Evolutionary conservation across 306 rosid genomes (phyloP).

Genomic region (Lathyrus sativus): DNA sequence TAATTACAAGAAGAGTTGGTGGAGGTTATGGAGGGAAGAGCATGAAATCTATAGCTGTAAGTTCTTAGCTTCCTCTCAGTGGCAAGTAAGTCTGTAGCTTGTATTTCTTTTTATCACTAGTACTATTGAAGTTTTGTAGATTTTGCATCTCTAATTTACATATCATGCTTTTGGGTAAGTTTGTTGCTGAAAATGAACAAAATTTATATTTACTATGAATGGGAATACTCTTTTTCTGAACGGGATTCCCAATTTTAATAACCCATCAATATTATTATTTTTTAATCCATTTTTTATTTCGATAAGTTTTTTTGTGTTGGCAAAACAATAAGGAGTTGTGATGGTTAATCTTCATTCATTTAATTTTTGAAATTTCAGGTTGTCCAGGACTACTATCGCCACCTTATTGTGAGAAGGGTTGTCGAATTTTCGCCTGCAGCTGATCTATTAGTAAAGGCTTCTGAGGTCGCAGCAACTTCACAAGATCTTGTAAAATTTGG

Average conservation of each 20-base stretch:
- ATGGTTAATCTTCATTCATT: too few species aligned
- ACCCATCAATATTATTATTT: too few species aligned
- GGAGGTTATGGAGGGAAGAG: too few species aligned
- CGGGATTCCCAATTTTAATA: too few species aligned
- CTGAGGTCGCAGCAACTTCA: conserved; percentile 38
- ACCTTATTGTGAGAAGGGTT: conserved; percentile 54
- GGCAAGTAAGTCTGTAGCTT: conserved; percentile 60
- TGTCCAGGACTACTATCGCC: conserved; percentile 75
- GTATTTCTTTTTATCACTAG: background rate
- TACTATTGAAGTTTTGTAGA: background rate
- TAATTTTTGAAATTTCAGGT: too few species aligned
- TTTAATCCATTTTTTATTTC: too few species aligned
- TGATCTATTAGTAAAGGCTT: conserved; percentile 42
- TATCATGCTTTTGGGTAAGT: conserved; percentile 2
- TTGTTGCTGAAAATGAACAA: background rate
- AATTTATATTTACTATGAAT: conserved; percentile 20
- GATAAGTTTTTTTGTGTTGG: too few species aligned
- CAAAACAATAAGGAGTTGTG: too few species aligned
- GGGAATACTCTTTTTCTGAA: too few species aligned
- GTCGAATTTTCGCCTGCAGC: conserved; percentile 42
- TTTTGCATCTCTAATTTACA: background rate
- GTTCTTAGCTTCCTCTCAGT: conserved; percentile 89
- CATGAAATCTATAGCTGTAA: too few species aligned
- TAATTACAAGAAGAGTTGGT: too few species aligned
- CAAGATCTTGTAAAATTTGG: conserved; percentile 64